phyloP scores from a whole-genome alignment of 1,284 basidiomycete genomes.

The Sanghuangporus baumii region DNA sequence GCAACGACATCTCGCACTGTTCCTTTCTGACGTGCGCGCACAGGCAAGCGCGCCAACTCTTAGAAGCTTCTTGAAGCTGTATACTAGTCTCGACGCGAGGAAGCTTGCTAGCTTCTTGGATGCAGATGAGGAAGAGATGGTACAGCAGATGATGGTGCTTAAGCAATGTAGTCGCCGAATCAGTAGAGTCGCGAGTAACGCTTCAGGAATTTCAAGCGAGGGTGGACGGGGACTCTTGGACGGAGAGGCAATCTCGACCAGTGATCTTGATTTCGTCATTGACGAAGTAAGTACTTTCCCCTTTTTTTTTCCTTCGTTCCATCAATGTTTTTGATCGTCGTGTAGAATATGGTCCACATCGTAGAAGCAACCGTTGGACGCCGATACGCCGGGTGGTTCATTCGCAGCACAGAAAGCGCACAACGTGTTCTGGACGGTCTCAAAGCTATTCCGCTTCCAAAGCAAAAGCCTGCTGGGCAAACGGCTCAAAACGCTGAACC shows the following conservation, averaged over 20 bases:
- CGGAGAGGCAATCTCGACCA: slow-evolving; percentile 84
- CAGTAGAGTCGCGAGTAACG: slow-evolving; percentile 43
- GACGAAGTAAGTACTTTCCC: slow-evolving; percentile 60
- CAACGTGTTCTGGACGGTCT: slow-evolving; percentile 80
- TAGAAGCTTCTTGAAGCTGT: slow-evolving; percentile 90
- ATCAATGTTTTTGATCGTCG: background rate
- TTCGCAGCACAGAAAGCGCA: slow-evolving; percentile 88
- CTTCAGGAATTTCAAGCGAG: slow-evolving; percentile 26
- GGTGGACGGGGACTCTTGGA: slow-evolving; percentile 63
- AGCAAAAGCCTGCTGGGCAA: slow-evolving; percentile 17
- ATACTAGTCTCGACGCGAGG: slow-evolving; percentile 87
- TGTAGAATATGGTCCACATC: slow-evolving; percentile 91
- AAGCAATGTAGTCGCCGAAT: slow-evolving; percentile 82
- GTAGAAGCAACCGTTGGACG: slow-evolving; percentile 90
- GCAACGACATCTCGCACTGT: slow-evolving; percentile 80
- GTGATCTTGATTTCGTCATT: slow-evolving; percentile 94
- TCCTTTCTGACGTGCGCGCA: slow-evolving; percentile 74
- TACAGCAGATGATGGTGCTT: slow-evolving; percentile 96
- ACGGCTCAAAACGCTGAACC: background rate
- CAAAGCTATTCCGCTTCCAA: slow-evolving; percentile 61
- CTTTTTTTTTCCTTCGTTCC: background rate
- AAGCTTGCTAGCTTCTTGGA: slow-evolving; percentile 91
- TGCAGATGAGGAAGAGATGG: slow-evolving; percentile 87
- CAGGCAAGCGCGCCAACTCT: slow-evolving; percentile 80
- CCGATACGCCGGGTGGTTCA: slow-evolving; percentile 95